Evolutionary conservation across 2,329 filamentous ascomycete genomes (phyloP), one percentile per base, ranked within the genome.

Genomic region (Aspergillus pseudoterreus): DNA sequence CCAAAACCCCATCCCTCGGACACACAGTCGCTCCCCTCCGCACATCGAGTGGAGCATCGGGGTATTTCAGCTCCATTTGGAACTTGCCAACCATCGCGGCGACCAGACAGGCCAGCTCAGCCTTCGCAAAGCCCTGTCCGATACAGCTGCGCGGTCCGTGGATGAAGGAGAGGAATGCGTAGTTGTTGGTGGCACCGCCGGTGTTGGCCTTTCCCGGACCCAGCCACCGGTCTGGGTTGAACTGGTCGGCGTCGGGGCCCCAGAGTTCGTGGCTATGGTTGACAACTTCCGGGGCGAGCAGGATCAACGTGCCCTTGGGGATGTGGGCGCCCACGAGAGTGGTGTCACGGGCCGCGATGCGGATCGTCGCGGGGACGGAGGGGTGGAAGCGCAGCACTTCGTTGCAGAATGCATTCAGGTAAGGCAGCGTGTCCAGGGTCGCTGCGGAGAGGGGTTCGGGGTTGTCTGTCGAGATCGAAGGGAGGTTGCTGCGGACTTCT

Each of bases 61-160:
- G 76, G 71, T 89, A 82, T 62, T 88, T 85, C 65, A 84, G 72
- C 66, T 85, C 80, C 54, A 84, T 80, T 62, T 81, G 73, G 59
- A 95, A 95, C 35, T 82, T 78, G 1, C 90, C 90, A 4, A 92
- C 80, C 78, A 88, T 84, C 8, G 82, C 80, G 19, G 90, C 91
- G 43, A 96, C 66, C 56, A 96, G 72, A 65, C 87, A 92, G 8
- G 89, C 90, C 70, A 96, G 88, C 75, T 96, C 92, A 0, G 86
- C 83, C 66, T 84, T 86, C 0, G 92, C 88, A 71, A 96, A 96
- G 2, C 78, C 78, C 69, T 85, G 81, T 0, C 91, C 92, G 60
- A 96, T 96, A 66, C 92, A 96, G 64, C 86, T 88, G 48, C 91
- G 77, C 2, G 91, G 90, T 0, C 92, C 92, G 66, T 95, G 90